Conservation (phyloP, 2,329 filamentous ascomycete genomes). For the Tolypocladium guangdongense region DNA sequence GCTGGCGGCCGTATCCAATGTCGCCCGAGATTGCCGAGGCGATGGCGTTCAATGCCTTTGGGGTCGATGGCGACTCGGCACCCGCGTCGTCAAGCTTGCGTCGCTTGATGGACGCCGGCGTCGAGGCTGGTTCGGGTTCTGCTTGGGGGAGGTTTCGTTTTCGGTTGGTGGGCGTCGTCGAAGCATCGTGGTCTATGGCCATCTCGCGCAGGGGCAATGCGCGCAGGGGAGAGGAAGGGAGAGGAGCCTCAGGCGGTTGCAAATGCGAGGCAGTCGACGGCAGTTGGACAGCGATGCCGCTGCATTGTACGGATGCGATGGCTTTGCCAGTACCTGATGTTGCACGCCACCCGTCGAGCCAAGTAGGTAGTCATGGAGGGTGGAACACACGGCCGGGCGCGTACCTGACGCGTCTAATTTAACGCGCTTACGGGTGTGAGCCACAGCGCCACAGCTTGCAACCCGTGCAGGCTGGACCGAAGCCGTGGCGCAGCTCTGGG, state of each 20-base stretch:
- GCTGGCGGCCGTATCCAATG: slow-evolving; percentile 11
- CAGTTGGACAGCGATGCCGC: not conserved
- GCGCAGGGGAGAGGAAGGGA: not conserved
- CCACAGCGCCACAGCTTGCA: too few relatives aligned
- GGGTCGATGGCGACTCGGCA: slow-evolving; percentile 14
- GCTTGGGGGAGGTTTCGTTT: slow-evolving; percentile 12
- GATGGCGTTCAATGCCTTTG: slow-evolving; percentile 19
- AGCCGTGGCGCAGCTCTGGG: too few relatives aligned
- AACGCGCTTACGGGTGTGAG: too few relatives aligned
- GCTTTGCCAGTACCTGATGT: not conserved
- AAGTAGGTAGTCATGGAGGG: not conserved
- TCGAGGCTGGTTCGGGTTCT: slow-evolving; percentile 11
- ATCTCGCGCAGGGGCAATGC: not conserved
- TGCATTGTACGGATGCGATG: not conserved
- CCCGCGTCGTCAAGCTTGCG: slow-evolving; percentile 18
- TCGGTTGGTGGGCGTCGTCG: slow-evolving; percentile 9
- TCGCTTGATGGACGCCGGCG: slow-evolving; percentile 18
- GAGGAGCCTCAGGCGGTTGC: not conserved
- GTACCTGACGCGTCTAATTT: slow-evolving; percentile 1
- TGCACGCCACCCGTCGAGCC: not conserved
- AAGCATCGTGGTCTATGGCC: slow-evolving; percentile 16
- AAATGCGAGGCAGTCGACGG: not conserved
- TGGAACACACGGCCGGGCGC: not conserved
- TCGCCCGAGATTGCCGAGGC: slow-evolving; percentile 19
- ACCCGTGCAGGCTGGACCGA: too few relatives aligned